These are phyloP conservation scores for Trametopsis cervina DNA, from an alignment of 768 basidiomycete genomes.

Conservation along the genomic window DNA sequence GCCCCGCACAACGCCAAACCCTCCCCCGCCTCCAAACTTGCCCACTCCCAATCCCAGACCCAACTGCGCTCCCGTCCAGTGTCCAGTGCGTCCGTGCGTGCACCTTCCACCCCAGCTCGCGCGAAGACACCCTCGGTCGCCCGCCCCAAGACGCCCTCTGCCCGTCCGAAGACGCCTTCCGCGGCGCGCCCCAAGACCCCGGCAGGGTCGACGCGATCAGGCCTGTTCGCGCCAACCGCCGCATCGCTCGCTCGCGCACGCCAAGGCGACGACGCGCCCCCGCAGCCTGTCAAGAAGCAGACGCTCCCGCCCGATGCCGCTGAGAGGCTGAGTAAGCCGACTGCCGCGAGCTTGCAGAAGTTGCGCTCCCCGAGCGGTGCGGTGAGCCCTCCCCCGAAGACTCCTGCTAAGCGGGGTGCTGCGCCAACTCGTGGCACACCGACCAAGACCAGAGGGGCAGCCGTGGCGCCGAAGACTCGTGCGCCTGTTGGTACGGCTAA, in stretches of 20 bases:
- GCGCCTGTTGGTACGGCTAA: slow-evolving; percentile 20
- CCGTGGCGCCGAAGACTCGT: slow-evolving; percentile 20
- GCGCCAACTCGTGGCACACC: slow-evolving; percentile 19
- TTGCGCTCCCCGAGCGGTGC: slow-evolving; percentile 30
- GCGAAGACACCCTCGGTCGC: slow-evolving; percentile 22
- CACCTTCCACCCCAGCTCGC: slow-evolving; percentile 43
- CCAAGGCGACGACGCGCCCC: slow-evolving; percentile 24
- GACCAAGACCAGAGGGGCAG: slow-evolving; percentile 26
- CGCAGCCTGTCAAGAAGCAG: slow-evolving; percentile 43
- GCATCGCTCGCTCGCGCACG: slow-evolving; percentile 71
- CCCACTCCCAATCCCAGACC: slow-evolving; percentile 19
- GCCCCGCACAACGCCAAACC: slow-evolving; percentile 14
- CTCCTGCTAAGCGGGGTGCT: slow-evolving; percentile 13
- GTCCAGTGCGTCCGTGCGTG: slow-evolving; percentile 28
- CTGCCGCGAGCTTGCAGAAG: slow-evolving; percentile 67
- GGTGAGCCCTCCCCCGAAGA: slow-evolving; percentile 18
- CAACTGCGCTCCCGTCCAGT: slow-evolving; percentile 20
- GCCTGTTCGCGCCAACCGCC: slow-evolving; percentile 77
- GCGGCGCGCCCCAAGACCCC: slow-evolving; percentile 46
- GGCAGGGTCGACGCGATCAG: slow-evolving; percentile 30
- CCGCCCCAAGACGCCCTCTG: slow-evolving; percentile 24
- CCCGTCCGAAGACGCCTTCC: slow-evolving; percentile 20
- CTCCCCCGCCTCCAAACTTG: slow-evolving; percentile 12
- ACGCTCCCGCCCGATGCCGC: slow-evolving; percentile 45
- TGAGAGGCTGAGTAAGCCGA: slow-evolving; percentile 76